Evolutionary conservation across 192 early-diverging fungal genomes (phyloP).

Genomic region (Linnemannia elongata): DNA sequence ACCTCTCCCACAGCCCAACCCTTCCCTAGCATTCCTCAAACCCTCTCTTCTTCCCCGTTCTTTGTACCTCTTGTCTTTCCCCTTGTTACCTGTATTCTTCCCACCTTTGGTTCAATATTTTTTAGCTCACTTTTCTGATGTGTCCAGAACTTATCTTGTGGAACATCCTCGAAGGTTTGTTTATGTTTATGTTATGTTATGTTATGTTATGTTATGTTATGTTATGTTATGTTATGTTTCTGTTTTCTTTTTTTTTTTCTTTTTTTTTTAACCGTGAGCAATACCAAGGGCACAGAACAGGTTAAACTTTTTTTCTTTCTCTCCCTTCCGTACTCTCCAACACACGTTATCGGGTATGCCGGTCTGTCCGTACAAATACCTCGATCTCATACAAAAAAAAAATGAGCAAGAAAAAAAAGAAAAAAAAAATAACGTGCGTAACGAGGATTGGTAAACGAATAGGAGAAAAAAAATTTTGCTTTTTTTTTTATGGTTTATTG

Average conservation of each 20-base stretch:
- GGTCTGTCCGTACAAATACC: not conserved
- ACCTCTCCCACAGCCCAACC: not conserved
- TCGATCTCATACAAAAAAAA: not conserved
- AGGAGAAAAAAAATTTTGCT: not conserved
- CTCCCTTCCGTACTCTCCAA: no score
- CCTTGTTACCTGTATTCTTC: no score
- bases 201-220: no score
- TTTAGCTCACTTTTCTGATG: not conserved
- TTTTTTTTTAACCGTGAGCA: no score
- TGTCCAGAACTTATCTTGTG: conserved; percentile 4
- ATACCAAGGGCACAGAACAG: no score
- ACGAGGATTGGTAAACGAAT: not conserved
- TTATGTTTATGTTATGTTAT: no score
- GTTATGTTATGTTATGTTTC: no score
- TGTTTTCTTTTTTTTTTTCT: no score
- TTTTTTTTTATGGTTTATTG: not conserved
- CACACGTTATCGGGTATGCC: no score
- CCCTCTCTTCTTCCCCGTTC: not conserved
- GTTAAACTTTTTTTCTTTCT: no score
- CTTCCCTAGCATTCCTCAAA: not conserved
- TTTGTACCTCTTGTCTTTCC: not conserved
- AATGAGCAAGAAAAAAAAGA: not conserved
- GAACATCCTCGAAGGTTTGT: not conserved
- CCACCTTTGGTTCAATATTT: no score
- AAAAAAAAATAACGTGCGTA: no score